phyloP scores from a whole-genome alignment of 352 stramenopile genomes.

The Phytophthora sp. region DNA sequence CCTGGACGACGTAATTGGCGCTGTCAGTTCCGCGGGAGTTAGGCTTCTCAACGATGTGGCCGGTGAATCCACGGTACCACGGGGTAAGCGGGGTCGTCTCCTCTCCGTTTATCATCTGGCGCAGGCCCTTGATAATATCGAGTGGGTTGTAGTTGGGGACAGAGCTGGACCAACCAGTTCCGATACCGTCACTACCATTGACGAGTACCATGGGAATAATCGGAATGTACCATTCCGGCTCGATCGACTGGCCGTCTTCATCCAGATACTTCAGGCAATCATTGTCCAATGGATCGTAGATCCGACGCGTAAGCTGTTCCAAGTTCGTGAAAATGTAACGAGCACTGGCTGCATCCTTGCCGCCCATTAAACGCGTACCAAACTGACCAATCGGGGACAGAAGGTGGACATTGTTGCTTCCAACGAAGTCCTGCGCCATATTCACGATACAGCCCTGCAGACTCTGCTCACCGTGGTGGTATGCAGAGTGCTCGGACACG shows the following conservation, averaged over 20 bases:
- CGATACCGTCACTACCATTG: slow-evolving; percentile 97
- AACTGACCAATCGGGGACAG: slow-evolving; percentile 97
- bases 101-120: slow-evolving; percentile 67
- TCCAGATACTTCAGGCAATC: slow-evolving; percentile 91
- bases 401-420: slow-evolving; percentile 98
- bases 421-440: slow-evolving; percentile 99
- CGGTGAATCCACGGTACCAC: slow-evolving; percentile 93
- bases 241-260: slow-evolving; percentile 93
- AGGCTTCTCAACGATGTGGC: slow-evolving; percentile 85
- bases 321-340: slow-evolving; percentile 96
- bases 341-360: slow-evolving; percentile 94
- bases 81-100: slow-evolving; percentile 72
- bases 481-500: slow-evolving; percentile 98
- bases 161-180: slow-evolving; percentile 95
- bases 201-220: slow-evolving; percentile 98
- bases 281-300: slow-evolving; percentile 93
- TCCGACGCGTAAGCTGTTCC: slow-evolving; percentile 75
- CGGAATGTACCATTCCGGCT: slow-evolving; percentile 94
- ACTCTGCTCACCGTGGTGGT: slow-evolving; percentile 98
- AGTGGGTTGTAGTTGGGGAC: slow-evolving; percentile 94
- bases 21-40: slow-evolving; percentile 56
- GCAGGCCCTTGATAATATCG: slow-evolving; percentile 87
- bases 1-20: slow-evolving; percentile 86
- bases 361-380: slow-evolving; percentile 96
- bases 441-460: slow-evolving; percentile 96